Conservation (phyloP, 2,329 filamentous ascomycete species). For the Ophiostoma himal-ulmi region DNA sequence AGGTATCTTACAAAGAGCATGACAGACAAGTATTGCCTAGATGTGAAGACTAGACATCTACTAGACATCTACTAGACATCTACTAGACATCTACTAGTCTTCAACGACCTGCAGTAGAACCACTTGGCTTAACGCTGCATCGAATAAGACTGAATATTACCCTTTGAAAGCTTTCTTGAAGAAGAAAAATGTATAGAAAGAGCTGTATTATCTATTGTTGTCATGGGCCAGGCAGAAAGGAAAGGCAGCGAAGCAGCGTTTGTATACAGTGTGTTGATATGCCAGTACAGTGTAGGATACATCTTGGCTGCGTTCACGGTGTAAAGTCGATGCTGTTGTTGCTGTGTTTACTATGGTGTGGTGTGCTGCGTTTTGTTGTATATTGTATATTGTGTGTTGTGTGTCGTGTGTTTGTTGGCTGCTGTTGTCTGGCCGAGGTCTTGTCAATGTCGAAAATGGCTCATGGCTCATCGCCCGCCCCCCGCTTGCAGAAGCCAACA, state of each 20-base stretch:
- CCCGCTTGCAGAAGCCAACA: too few species aligned
- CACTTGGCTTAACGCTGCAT: neutral
- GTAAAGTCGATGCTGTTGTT: neutral
- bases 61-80: too few species aligned
- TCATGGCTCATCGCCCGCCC: too few species aligned
- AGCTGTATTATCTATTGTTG: neutral
- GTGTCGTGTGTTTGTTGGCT: too few species aligned
- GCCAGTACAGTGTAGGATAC: neutral
- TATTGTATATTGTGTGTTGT: too few species aligned
- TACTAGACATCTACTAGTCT: neutral
- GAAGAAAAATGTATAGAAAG: neutral
- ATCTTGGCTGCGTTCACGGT: neutral
- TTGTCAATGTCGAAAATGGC: too few species aligned
- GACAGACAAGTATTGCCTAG: neutral
- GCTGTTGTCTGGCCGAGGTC: too few species aligned
- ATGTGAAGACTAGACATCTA: neutral
- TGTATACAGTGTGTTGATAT: neutral
- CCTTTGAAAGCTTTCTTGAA: neutral
- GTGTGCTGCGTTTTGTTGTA: neutral
- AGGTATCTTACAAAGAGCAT: neutral
- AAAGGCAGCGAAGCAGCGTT: neutral
- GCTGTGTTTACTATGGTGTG: neutral
- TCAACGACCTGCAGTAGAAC: neutral
- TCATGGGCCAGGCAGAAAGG: neutral
- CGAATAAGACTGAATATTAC: neutral